Evolutionary conservation across 768 basidiomycete species (phyloP).

Genomic region (Phanerochaete carnosa): DNA sequence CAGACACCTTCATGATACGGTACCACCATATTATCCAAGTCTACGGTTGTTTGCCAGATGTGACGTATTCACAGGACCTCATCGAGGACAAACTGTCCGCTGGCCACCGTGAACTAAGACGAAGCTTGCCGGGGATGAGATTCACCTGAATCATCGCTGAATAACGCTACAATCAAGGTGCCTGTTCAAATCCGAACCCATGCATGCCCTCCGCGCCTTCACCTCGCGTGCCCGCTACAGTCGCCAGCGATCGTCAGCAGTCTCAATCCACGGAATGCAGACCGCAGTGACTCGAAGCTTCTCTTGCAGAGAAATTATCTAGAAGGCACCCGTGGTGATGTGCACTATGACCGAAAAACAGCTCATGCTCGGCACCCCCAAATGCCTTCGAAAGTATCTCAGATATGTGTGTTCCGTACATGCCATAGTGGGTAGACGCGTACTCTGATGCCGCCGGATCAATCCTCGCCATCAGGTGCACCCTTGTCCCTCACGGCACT

Average conservation of each 20-base stretch:
- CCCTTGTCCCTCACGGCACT: neutral
- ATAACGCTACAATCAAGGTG: too few species aligned
- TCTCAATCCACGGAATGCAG: too few species aligned
- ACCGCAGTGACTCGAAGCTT: too few species aligned
- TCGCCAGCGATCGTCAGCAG: too few species aligned
- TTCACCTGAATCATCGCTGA: neutral
- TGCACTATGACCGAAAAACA: too few species aligned
- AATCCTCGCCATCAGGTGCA: neutral
- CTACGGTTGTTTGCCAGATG: neutral
- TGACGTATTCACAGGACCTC: conserved; percentile 34
- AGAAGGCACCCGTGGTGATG: too few species aligned
- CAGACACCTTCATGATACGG: conserved; percentile 52
- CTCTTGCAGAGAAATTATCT: too few species aligned
- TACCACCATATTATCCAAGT: conserved; percentile 25
- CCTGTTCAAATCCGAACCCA: neutral
- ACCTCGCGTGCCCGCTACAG: too few species aligned
- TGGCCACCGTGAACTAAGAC: conserved; percentile 57
- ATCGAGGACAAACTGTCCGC: conserved; percentile 61
- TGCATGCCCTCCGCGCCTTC: neutral
- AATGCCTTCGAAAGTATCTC: too few species aligned
- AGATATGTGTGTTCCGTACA: neutral
- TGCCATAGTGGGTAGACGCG: neutral
- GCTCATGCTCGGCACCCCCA: too few species aligned
- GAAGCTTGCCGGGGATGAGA: conserved; percentile 43
- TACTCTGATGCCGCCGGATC: neutral